These are phyloP conservation scores for Plasmodium coatneyi DNA, from an alignment of 169 alveolate species.

Conservation along the genomic window DNA sequence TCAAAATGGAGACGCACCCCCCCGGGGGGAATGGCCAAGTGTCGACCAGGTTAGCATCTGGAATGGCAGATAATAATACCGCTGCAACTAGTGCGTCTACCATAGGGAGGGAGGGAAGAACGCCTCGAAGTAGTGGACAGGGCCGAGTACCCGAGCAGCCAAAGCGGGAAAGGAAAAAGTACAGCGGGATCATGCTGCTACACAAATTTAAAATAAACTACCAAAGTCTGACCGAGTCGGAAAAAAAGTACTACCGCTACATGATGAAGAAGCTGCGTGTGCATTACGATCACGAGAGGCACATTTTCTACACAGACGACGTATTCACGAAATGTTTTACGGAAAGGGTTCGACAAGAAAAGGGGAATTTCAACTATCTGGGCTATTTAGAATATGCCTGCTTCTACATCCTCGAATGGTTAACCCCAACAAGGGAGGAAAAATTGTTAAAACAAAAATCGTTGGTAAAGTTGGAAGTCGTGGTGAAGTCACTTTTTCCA, in stretches of 20 bases:
- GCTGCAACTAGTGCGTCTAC: background rate
- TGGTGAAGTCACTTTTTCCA: slow-evolving; percentile 52
- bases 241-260: slow-evolving; percentile 29
- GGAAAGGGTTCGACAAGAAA: slow-evolving; percentile 10
- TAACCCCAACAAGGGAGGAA: slow-evolving; percentile 70
- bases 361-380: background rate
- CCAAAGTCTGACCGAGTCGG: slow-evolving; percentile 6
- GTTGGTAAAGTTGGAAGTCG: slow-evolving; percentile 31
- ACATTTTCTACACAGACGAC: slow-evolving; percentile 31
- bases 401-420: slow-evolving; percentile 56
- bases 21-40: background rate
- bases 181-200: background rate
- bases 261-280: slow-evolving; percentile 58
- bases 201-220: slow-evolving; percentile 34
- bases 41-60: background rate
- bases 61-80: background rate
- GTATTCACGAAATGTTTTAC: slow-evolving; percentile 22
- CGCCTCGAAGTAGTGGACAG: background rate
- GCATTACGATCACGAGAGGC: slow-evolving; percentile 17
- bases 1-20: background rate
- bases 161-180: background rate
- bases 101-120: background rate
- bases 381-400: slow-evolving; percentile 61
- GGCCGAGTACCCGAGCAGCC: background rate
- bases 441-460: slow-evolving; percentile 40